phyloP scores from a whole-genome alignment of 2,329 filamentous ascomycete genomes.

The Aspergillus flavus region DNA sequence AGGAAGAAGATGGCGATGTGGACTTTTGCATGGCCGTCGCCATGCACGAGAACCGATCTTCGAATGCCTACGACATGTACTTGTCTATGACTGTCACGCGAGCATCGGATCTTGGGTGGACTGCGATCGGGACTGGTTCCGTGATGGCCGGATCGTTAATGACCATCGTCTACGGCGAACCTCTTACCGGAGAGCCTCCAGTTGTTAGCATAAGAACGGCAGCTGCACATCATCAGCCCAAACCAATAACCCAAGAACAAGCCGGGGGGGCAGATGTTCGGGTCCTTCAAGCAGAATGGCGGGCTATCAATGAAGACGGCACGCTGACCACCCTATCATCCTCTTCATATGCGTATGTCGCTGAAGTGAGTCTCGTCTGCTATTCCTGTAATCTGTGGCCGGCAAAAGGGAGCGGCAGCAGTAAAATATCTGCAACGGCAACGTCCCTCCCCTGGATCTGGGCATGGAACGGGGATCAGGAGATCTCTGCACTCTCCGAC shows the following conservation, averaged over 20 bases:
- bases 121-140: slow-evolving; percentile 13
- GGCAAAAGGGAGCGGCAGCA: neutral
- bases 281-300: slow-evolving; percentile 7
- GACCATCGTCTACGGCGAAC: slow-evolving; percentile 14
- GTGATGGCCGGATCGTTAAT: slow-evolving; percentile 16
- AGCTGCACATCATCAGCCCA: slow-evolving; percentile 10
- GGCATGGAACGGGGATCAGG: slow-evolving; percentile 12
- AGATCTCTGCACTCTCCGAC: slow-evolving; percentile 6
- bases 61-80: slow-evolving; percentile 12
- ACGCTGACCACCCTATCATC: neutral
- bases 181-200: slow-evolving; percentile 4
- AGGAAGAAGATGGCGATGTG: neutral
- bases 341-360: neutral
- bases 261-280: slow-evolving; percentile 6
- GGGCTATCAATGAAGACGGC: neutral
- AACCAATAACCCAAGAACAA: neutral
- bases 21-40: slow-evolving; percentile 15
- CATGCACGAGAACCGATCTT: slow-evolving; percentile 11
- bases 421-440: slow-evolving; percentile 2
- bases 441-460: slow-evolving; percentile 14
- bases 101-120: slow-evolving; percentile 13
- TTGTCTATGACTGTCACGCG: slow-evolving; percentile 10
- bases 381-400: slow-evolving; percentile 13
- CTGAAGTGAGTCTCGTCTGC: slow-evolving; percentile 9
- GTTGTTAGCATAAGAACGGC: slow-evolving; percentile 12